Evolutionary conservation across 2,329 filamentous ascomycete species (phyloP).

Genomic region (Lasiodiplodia sp.): DNA sequence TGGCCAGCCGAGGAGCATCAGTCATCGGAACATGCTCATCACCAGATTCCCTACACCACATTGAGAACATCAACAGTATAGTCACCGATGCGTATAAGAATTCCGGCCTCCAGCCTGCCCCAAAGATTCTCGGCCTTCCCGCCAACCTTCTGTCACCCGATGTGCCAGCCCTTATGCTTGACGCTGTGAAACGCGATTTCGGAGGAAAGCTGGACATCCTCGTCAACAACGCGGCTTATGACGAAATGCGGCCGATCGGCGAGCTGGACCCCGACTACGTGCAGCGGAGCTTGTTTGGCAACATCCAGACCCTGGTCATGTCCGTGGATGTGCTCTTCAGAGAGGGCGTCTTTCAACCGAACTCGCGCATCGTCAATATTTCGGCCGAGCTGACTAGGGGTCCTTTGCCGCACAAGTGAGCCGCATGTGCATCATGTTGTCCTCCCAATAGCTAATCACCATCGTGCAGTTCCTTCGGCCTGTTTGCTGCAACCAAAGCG

Average conservation of each 20-base stretch:
- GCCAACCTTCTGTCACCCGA: slow-evolving; percentile 37
- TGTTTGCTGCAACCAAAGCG: slow-evolving; percentile 34
- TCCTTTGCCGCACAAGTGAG: slow-evolving; percentile 29
- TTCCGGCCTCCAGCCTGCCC: background rate
- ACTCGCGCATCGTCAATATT: slow-evolving; percentile 37
- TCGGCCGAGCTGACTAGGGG: slow-evolving; percentile 34
- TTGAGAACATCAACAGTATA: slow-evolving; percentile 35
- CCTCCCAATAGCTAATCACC: background rate
- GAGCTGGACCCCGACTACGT: slow-evolving; percentile 34
- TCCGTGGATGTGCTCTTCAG: slow-evolving; percentile 38
- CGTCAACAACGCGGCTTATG: slow-evolving; percentile 36
- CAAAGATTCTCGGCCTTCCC: slow-evolving; percentile 35
- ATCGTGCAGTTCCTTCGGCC: slow-evolving; percentile 4
- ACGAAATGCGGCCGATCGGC: slow-evolving; percentile 32
- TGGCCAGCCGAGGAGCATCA: slow-evolving; percentile 40
- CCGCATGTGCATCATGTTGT: slow-evolving; percentile 30
- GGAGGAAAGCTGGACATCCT: slow-evolving; percentile 37
- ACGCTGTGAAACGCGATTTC: slow-evolving; percentile 33
- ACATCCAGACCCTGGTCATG: slow-evolving; percentile 37
- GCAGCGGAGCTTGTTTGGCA: slow-evolving; percentile 32
- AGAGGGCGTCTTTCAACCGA: slow-evolving; percentile 32
- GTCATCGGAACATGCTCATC: slow-evolving; percentile 43
- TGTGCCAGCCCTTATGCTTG: slow-evolving; percentile 32
- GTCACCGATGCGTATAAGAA: slow-evolving; percentile 33
- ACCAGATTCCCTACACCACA: slow-evolving; percentile 35